phyloP scores from a whole-genome alignment of 192 early-diverging fungal species.

The Coemansia sp. region DNA sequence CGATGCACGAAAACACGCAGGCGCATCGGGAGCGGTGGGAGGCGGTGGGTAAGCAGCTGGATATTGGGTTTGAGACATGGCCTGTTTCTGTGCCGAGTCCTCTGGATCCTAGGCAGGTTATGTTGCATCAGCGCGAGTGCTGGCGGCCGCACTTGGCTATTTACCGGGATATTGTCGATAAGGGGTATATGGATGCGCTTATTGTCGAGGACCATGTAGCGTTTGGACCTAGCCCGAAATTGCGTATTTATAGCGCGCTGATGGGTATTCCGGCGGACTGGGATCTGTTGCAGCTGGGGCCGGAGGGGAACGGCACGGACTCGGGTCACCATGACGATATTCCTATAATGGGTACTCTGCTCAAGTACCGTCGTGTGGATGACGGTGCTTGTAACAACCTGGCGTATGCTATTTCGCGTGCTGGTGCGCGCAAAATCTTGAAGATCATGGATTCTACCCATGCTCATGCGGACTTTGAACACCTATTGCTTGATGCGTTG shows the following conservation, averaged over 20 bases:
- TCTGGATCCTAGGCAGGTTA: constrained; percentile 27
- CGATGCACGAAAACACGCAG: constrained; percentile 19
- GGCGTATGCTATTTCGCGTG: constrained; percentile 50
- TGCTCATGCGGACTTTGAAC: constrained; percentile 54
- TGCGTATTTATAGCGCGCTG: constrained; percentile 48
- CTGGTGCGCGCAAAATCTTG: constrained; percentile 44
- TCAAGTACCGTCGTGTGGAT: constrained; percentile 49
- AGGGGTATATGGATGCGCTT: constrained; percentile 47
- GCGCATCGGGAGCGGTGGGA: constrained; percentile 31
- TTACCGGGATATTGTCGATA: constrained; percentile 40
- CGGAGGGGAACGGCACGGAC: constrained; percentile 45
- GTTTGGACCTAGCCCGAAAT: constrained; percentile 39
- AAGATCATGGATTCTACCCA: constrained; percentile 38
- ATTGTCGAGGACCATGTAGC: constrained; percentile 53
- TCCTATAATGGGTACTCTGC: constrained; percentile 27
- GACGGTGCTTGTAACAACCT: constrained; percentile 54
- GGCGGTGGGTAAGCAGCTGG: constrained; percentile 18
- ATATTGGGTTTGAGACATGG: constrained; percentile 42
- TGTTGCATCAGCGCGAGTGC: constrained; percentile 54
- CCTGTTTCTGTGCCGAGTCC: constrained; percentile 34
- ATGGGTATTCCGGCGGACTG: constrained; percentile 49
- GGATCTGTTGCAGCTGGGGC: constrained; percentile 53
- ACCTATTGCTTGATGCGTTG: constrained; percentile 36
- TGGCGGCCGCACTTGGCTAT: constrained; percentile 51
- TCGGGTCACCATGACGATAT: constrained; percentile 52